phyloP scores from a whole-genome alignment of 2,329 filamentous ascomycete genomes.

The Westerdykella sp. region DNA sequence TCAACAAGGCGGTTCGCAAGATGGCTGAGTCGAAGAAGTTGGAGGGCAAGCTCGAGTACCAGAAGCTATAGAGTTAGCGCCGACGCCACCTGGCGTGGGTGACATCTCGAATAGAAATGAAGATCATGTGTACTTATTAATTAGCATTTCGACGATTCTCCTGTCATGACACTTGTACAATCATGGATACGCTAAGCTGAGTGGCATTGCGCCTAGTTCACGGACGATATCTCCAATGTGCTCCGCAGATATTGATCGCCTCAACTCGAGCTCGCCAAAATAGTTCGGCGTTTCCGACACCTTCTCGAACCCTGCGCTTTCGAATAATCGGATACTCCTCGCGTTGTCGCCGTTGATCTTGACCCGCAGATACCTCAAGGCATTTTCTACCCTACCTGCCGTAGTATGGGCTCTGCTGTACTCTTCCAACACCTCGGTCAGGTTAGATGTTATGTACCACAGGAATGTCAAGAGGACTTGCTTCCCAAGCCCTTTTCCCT shows the following conservation, averaged over 20 bases:
- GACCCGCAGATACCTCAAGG: slow-evolving; percentile 49
- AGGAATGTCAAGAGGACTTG: slow-evolving; percentile 63
- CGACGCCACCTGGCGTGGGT: neutral
- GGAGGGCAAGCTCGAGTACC: slow-evolving; percentile 95
- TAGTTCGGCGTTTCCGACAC: slow-evolving; percentile 51
- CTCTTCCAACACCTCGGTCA: slow-evolving; percentile 52
- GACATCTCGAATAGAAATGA: neutral
- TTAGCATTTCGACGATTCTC: neutral
- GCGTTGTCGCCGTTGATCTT: slow-evolving; percentile 56
- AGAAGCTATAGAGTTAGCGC: slow-evolving; percentile 64
- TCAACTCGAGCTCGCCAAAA: slow-evolving; percentile 62
- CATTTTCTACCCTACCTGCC: slow-evolving; percentile 8
- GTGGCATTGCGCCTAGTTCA: slow-evolving; percentile 4
- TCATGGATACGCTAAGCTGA: slow-evolving; percentile 2
- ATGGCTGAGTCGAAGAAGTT: slow-evolving; percentile 96
- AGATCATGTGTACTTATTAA: neutral
- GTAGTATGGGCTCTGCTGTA: slow-evolving; percentile 35
- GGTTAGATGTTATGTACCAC: slow-evolving; percentile 56
- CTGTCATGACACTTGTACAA: neutral
- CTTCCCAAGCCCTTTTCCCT: slow-evolving; percentile 59
- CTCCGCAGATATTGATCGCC: slow-evolving; percentile 20
- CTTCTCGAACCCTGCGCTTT: slow-evolving; percentile 52
- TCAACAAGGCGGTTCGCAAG: slow-evolving; percentile 98
- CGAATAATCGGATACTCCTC: slow-evolving; percentile 55
- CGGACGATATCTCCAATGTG: slow-evolving; percentile 3